Base-by-base conservation (phyloP, 345 rosid species). In the Eucalyptus marginata region DNA sequence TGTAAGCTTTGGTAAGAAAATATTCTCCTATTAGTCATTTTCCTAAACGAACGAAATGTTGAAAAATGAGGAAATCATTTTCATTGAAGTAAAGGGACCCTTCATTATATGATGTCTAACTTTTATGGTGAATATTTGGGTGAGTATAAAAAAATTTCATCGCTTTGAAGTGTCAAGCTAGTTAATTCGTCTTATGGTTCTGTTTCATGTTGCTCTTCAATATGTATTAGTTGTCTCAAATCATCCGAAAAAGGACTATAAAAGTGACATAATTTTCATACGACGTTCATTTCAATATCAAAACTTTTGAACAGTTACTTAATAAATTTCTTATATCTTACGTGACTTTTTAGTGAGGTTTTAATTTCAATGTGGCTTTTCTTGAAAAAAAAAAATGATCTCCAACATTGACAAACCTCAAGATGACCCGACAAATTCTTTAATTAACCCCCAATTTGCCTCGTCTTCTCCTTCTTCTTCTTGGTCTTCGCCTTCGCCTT, bases 31-130 rank as follows among this genome's bases (percentile, higher is more conserved):
- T 36, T 36, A 36, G 36, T 36, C 36, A 59, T 43, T 43, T 43
- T 59, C 15, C 7, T 27, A 59, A 56, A 22, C 0, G 1, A 56
- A 56, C 5, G 1, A 56, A 56, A 56, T 1, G 2, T 5, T 56
- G 12, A 22, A 22, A 22, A 56, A 8, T 56, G 25, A 56, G 27
- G 27, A 56, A 56, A 56, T 24, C 10, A 2, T 56, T 56, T 56
- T 9, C 59, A 22, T 27, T 15, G 1, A 27, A 59, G 25, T 13
- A 59, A 27, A 59, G 15, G 31, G 27, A 36, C 36, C 7, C 0
- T 2, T 17, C 80, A 68, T 71, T 18, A 10, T 18, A 36, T 68
- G 24, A 11, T 71, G 7, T 76, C 14, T 3, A 36, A 36, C 27
- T 36, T 20, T 76, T 68, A 3, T 76, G 4, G 13, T 11, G 47